Percentiles rank a stretch among this genome's conserved stretches.
phyloP scores from a whole-genome alignment of 1,139 yeast genomes.

The Geotrichum reessii region DNA sequence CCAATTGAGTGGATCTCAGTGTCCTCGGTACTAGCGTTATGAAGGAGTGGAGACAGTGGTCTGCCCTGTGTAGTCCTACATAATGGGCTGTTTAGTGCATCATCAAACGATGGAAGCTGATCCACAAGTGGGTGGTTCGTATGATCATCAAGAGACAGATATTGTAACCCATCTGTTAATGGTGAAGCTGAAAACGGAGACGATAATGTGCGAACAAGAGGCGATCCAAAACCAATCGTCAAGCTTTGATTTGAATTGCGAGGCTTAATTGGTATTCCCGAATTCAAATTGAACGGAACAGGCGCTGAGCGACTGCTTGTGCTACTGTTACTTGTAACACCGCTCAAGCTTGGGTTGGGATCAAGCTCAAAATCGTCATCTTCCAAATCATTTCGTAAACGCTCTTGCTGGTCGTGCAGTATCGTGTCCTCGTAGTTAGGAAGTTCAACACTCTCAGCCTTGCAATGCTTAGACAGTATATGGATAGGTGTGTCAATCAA shows the following conservation, averaged over 20 bases:
- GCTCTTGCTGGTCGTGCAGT: not conserved
- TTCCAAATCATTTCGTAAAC: not conserved
- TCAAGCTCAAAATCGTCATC: not conserved
- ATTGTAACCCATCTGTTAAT: not conserved
- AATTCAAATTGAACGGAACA: not conserved
- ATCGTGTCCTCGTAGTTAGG: slow-evolving; percentile 55
- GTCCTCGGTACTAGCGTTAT: not conserved
- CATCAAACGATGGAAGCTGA: slow-evolving; percentile 32
- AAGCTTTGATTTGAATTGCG: not conserved
- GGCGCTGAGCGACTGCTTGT: not conserved
- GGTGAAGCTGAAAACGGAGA: slow-evolving; percentile 10
- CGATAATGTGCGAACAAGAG: slow-evolving; percentile 6
- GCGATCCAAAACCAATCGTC: slow-evolving; percentile 8
- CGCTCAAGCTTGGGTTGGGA: not conserved
- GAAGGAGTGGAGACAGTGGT: slow-evolving; percentile 18
- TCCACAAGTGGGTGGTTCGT: slow-evolving; percentile 4
- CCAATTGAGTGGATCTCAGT: not conserved
- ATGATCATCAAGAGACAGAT: slow-evolving; percentile 4
- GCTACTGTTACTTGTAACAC: not conserved
- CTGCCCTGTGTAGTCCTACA: slow-evolving; percentile 22
- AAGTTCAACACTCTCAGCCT: slow-evolving; percentile 58
- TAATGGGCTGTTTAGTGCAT: slow-evolving; percentile 19
- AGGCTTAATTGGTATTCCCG: not conserved
- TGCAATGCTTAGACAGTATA: slow-evolving; percentile 66
- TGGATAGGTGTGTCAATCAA: slow-evolving; percentile 81